Conservation (phyloP, 163 green algal species). For the Scenedesmus sp. region DNA sequence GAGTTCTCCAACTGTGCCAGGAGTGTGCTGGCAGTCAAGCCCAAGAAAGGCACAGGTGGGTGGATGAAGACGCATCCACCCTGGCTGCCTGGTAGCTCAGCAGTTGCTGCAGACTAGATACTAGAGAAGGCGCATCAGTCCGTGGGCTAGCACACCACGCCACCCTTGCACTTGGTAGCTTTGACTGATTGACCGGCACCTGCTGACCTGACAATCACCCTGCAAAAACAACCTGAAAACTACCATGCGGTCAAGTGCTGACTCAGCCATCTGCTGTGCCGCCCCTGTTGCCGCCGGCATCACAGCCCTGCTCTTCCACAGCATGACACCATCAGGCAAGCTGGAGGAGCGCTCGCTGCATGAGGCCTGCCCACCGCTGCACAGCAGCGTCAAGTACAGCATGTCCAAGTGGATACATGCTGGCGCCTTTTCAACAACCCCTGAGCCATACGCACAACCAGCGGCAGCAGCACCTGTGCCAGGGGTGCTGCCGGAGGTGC, state of each 20-base stretch:
- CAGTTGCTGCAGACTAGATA: not conserved
- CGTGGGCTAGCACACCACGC: not conserved
- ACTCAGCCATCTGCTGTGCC: not conserved
- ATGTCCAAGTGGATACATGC: no score
- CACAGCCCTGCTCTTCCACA: constrained; percentile 75
- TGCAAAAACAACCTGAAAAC: no score
- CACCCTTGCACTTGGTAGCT: no score
- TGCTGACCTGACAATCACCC: no score
- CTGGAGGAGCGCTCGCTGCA: constrained; percentile 69
- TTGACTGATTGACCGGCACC: no score
- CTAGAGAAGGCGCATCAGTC: not conserved
- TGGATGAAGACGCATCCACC: not conserved
- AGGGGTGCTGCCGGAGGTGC: no score
- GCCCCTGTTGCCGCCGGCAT: not conserved
- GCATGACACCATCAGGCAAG: constrained; percentile 68
- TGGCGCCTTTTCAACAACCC: no score
- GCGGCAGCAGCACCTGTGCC: no score
- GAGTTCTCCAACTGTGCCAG: constrained; percentile 59
- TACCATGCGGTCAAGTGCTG: not conserved
- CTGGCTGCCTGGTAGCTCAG: no score
- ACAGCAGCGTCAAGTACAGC: not conserved
- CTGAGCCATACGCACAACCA: no score
- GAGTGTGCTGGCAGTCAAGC: constrained; percentile 71
- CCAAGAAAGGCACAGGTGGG: constrained; percentile 57
- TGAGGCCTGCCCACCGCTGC: constrained; percentile 60